Evolutionary conservation across 148 eudicot genomes (phyloP).

Genomic region (Linanthus parryae): DNA sequence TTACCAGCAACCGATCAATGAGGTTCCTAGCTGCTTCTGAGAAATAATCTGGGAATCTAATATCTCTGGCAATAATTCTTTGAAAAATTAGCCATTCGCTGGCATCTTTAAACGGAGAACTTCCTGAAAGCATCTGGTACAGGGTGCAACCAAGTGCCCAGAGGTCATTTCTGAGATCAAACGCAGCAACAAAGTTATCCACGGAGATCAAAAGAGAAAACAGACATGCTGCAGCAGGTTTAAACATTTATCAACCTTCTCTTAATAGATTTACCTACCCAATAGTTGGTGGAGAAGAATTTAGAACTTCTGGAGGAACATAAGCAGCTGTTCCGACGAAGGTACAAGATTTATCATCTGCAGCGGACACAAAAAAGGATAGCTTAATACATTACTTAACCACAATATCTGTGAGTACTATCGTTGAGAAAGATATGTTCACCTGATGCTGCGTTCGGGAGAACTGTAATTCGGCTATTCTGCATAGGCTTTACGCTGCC

Average conservation of each 20-base stretch:
- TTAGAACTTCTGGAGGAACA: conserved; percentile 96
- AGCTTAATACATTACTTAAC: conserved; percentile 6
- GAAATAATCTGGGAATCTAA: conserved; percentile 77
- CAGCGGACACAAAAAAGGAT: conserved; percentile 5
- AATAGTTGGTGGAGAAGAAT: conserved; percentile 91
- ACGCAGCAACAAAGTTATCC: conserved; percentile 5
- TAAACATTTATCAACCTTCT: conserved; percentile 1
- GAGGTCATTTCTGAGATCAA: conserved; percentile 60
- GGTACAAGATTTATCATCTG: conserved; percentile 95
- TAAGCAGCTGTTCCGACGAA: conserved; percentile 98
- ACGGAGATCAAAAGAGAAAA: neutral
- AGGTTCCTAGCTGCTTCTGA: conserved; percentile 75
- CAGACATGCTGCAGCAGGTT: too few relatives aligned
- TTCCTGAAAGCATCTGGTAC: conserved; percentile 97
- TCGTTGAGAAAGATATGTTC: neutral
- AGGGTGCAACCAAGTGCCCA: conserved; percentile 99
- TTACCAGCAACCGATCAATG: conserved; percentile 75
- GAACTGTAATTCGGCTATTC: conserved; percentile 81
- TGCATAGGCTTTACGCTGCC: conserved; percentile 98
- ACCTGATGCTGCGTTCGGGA: conserved; percentile 96
- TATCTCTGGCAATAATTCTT: conserved; percentile 79
- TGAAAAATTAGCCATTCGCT: conserved; percentile 97
- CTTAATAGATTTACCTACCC: conserved; percentile 47
- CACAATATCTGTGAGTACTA: neutral
- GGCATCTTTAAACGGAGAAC: conserved; percentile 93